Evolutionary conservation across 1,284 basidiomycete genomes (phyloP).

Genomic region (Rhizopogon hawkerae): DNA sequence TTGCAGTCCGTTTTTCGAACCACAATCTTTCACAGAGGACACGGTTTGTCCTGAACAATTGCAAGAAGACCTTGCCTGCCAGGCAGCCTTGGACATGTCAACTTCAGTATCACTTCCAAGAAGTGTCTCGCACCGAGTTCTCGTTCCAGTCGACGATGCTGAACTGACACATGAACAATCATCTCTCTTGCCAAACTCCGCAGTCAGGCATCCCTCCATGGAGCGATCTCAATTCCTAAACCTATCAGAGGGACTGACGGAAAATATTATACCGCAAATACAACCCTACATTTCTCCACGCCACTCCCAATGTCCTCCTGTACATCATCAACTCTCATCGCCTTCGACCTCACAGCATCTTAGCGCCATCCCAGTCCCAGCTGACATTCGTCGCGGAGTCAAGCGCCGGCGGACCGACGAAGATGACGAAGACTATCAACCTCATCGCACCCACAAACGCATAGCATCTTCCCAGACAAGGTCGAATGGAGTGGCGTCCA

Average conservation of each 20-base stretch:
- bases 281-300: background rate
- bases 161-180: background rate
- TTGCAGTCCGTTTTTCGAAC: background rate
- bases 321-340: background rate
- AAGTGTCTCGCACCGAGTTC: background rate
- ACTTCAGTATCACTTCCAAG: background rate
- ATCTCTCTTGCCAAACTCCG: background rate
- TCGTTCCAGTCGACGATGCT: background rate
- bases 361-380: too few relatives aligned
- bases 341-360: background rate
- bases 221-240: background rate
- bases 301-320: too few relatives aligned
- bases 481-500: background rate
- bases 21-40: background rate
- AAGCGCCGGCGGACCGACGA: background rate
- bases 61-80: slow-evolving; percentile 4
- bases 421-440: slow-evolving; percentile 1
- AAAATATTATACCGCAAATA: background rate
- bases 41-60: background rate
- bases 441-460: background rate
- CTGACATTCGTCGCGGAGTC: background rate
- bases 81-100: background rate
- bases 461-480: background rate
- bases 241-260: background rate
- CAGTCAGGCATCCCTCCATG: background rate